phyloP scores from a whole-genome alignment of 2,329 filamentous ascomycete genomes.

The Venturia aucupariae region DNA sequence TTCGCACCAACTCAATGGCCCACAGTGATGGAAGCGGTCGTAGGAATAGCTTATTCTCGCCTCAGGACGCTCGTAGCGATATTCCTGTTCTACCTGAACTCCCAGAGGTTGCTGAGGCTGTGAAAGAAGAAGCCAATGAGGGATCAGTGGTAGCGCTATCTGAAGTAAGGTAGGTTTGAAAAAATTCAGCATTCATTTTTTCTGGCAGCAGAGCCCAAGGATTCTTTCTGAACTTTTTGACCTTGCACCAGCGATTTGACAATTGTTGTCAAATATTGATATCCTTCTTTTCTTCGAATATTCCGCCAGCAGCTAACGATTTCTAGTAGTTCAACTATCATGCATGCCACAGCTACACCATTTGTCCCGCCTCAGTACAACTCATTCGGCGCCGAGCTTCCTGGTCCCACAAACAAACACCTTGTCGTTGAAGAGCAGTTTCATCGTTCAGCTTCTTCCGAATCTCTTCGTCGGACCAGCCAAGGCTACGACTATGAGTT shows the following conservation, averaged over 20 bases:
- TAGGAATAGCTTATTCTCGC: constrained; percentile 11
- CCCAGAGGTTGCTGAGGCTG: background rate
- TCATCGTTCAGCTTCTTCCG: constrained; percentile 5
- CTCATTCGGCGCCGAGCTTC: background rate
- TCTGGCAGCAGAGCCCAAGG: background rate
- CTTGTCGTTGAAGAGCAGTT: background rate
- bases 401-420: background rate
- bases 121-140: background rate
- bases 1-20: background rate
- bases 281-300: background rate
- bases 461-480: constrained; percentile 6
- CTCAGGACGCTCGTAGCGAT: constrained; percentile 12
- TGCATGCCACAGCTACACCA: background rate
- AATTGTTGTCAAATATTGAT: too few species aligned
- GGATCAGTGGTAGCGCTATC: background rate
- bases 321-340: background rate
- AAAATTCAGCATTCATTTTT: background rate
- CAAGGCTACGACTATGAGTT: constrained; percentile 3
- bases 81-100: constrained; percentile 4
- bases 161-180: background rate
- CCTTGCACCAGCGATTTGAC: too few species aligned
- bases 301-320: background rate
- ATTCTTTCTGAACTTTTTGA: background rate
- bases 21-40: constrained; percentile 5
- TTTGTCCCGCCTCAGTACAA: constrained; percentile 1